Conservation (phyloP, 345 rosid species). For the Odontarrhena argentea region DNA sequence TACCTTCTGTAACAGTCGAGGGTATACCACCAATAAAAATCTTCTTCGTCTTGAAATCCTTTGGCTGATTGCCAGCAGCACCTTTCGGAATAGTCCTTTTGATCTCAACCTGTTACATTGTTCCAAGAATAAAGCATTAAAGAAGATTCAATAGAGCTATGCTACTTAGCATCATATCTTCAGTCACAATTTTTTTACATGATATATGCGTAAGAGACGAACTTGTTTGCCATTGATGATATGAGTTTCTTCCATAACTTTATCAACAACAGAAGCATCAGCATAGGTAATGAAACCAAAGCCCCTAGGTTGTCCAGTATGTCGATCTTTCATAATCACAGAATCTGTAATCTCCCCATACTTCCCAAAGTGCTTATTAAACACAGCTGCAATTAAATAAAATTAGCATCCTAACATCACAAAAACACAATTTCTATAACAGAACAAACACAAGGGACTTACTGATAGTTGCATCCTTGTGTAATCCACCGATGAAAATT, state of each 20-base stretch:
- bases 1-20: constrained; percentile 73
- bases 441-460: constrained; percentile 3
- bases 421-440: not conserved
- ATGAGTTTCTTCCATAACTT: constrained; percentile 79
- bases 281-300: constrained; percentile 91
- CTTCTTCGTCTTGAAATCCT: constrained; percentile 83
- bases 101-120: constrained; percentile 73
- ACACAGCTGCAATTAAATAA: constrained; percentile 50
- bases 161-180: not conserved
- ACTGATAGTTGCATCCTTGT: constrained; percentile 72
- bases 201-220: constrained; percentile 20
- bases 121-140: not conserved
- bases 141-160: not conserved
- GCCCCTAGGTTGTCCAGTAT: constrained; percentile 84
- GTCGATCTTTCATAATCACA: constrained; percentile 89
- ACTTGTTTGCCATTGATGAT: constrained; percentile 83
- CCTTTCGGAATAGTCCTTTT: constrained; percentile 95
- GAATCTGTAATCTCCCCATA: constrained; percentile 90
- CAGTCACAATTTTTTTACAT: too few species aligned
- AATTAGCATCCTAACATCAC: not conserved
- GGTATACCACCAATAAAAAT: constrained; percentile 97
- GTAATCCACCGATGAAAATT: constrained; percentile 85
- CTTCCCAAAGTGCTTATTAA: constrained; percentile 72
- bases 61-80: constrained; percentile 54
- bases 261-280: constrained; percentile 82